These are phyloP conservation scores for Colletotrichum lentis DNA, from an alignment of 2,329 filamentous ascomycete species.

Conservation along the genomic window DNA sequence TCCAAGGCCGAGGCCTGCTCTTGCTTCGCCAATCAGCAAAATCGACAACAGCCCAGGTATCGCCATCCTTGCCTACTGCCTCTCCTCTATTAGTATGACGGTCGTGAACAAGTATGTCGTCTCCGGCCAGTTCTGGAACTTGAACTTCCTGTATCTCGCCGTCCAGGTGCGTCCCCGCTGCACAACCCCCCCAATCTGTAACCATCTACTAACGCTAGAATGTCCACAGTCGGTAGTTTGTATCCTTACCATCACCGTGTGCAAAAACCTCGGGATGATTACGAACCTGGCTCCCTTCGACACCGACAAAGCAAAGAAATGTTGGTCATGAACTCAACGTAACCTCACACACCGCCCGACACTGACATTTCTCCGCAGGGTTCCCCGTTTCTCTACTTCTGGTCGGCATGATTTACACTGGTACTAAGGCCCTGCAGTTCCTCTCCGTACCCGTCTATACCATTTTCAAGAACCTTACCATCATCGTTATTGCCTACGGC, in stretches of 20 bases:
- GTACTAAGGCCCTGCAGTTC: slow-evolving; percentile 93
- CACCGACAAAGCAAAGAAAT: slow-evolving; percentile 87
- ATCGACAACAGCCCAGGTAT: slow-evolving; percentile 79
- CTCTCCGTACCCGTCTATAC: slow-evolving; percentile 98
- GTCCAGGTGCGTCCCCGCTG: slow-evolving; percentile 76
- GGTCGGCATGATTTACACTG: slow-evolving; percentile 99
- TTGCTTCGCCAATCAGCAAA: slow-evolving; percentile 51
- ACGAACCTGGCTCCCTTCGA: slow-evolving; percentile 85
- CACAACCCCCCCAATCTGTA: neutral
- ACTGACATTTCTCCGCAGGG: slow-evolving; percentile 65
- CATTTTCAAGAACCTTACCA: slow-evolving; percentile 99
- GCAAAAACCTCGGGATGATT: slow-evolving; percentile 84
- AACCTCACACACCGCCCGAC: neutral
- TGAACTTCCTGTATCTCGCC: slow-evolving; percentile 93
- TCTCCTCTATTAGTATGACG: slow-evolving; percentile 98
- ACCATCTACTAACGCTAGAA: slow-evolving; percentile 11
- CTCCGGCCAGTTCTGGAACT: slow-evolving; percentile 88
- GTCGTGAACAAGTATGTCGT: slow-evolving; percentile 99
- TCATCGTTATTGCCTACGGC: slow-evolving; percentile 97
- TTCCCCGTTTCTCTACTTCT: slow-evolving; percentile 95
- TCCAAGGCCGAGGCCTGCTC: slow-evolving; percentile 42
- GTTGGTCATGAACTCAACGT: slow-evolving; percentile 60
- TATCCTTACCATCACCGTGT: slow-evolving; percentile 80
- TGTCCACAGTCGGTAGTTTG: slow-evolving; percentile 80
- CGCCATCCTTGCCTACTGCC: slow-evolving; percentile 89